Evolutionary conservation across 257 asterid species (phyloP).

Genomic region (Gardenia jasminoides): DNA sequence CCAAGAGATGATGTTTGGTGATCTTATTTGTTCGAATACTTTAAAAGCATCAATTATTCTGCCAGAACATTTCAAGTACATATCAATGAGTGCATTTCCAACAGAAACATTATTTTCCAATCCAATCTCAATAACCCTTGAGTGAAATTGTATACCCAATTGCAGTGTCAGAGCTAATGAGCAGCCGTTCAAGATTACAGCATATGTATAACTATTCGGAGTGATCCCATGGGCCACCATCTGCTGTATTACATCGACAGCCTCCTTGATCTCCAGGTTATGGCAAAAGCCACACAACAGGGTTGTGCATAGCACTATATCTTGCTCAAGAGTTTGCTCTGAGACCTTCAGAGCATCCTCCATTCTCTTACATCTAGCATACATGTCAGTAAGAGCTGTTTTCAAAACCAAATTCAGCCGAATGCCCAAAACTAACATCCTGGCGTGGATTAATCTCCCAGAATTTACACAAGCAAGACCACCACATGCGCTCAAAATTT

Average conservation of each 20-base stretch:
- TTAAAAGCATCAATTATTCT: neutral
- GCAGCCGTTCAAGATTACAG: slow-evolving; percentile 8
- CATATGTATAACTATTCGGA: slow-evolving; percentile 13
- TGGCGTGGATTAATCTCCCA: slow-evolving; percentile 18
- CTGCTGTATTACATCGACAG: slow-evolving; percentile 5
- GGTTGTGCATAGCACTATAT: slow-evolving; percentile 13
- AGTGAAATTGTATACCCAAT: slow-evolving; percentile 14
- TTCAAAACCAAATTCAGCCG: slow-evolving; percentile 23
- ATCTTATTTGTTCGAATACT: slow-evolving; percentile 8
- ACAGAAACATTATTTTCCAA: slow-evolving; percentile 15
- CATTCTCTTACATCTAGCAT: slow-evolving; percentile 16
- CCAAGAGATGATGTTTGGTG: neutral
- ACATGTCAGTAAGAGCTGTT: slow-evolving; percentile 22
- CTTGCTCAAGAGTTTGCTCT: slow-evolving; percentile 16
- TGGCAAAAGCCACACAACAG: slow-evolving; percentile 7
- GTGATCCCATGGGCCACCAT: slow-evolving; percentile 12
- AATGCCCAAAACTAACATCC: slow-evolving; percentile 16
- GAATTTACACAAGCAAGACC: slow-evolving; percentile 7
- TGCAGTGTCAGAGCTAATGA: slow-evolving; percentile 4
- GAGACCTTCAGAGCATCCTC: slow-evolving; percentile 22
- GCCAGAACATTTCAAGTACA: slow-evolving; percentile 15
- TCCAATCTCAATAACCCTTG: slow-evolving; percentile 11
- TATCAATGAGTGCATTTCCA: slow-evolving; percentile 17
- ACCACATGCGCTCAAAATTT: slow-evolving; percentile 15
- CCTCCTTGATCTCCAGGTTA: slow-evolving; percentile 15